A percentile compares a stretch with the other conserved stretches of the same genome.
Conservation (phyloP, 306 rosid genomes). For the Lathyrus oleraceus region DNA sequence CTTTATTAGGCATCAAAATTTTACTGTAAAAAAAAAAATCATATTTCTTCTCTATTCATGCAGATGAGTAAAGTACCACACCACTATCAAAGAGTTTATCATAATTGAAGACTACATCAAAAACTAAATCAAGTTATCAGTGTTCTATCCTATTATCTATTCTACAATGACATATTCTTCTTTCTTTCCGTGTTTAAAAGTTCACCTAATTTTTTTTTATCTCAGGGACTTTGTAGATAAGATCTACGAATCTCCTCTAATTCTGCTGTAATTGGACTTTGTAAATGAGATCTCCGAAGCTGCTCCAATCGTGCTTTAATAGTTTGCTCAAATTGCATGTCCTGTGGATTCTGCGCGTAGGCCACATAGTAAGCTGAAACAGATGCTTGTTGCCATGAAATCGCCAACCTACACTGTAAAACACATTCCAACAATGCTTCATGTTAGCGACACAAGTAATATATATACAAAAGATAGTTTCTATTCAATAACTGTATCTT, state of each 20-base stretch:
- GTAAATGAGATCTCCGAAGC: conserved; percentile 44
- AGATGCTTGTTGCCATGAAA: conserved; percentile 89
- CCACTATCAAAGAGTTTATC: background rate
- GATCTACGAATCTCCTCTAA: conserved; percentile 51
- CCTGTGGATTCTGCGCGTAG: conserved; percentile 58
- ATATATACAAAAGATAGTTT: no score
- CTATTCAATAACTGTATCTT: background rate
- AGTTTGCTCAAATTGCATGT: conserved; percentile 49
- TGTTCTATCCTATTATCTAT: background rate
- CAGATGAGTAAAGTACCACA: conserved; percentile 10
- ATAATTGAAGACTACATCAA: background rate
- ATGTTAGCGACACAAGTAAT: background rate
- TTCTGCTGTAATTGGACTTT: conserved; percentile 47
- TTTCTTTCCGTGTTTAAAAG: background rate
- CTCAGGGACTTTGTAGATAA: conserved; percentile 16
- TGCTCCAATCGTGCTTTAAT: conserved; percentile 58
- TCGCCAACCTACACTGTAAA: conserved; percentile 63
- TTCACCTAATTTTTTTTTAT: background rate
- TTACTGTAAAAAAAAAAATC: background rate
- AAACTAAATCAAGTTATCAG: background rate
- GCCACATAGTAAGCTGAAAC: conserved; percentile 77
- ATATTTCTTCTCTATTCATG: background rate
- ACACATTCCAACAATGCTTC: conserved; percentile 18
- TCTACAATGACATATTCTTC: background rate
- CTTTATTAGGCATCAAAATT: background rate